A percentile compares a stretch with the other conserved stretches of the same genome.
These are phyloP conservation scores for Tagetes erecta DNA, from an alignment of 129 eudicot genomes.

Conservation along the genomic window DNA sequence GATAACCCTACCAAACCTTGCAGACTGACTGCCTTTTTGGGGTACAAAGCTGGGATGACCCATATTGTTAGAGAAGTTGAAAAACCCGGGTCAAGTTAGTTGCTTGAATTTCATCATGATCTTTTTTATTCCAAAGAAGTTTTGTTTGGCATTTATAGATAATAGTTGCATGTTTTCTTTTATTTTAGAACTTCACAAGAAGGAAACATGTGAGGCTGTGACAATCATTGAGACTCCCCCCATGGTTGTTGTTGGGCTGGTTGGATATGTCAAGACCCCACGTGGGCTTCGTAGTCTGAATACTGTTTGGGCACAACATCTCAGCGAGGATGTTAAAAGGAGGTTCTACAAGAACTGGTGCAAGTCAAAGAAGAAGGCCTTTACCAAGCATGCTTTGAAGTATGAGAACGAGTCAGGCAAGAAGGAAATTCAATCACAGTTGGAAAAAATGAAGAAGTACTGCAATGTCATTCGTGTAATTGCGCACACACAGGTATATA, in stretches of 20 bases:
- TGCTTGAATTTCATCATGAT: neutral
- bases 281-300: slow-evolving; percentile 57
- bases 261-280: slow-evolving; percentile 62
- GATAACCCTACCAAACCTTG: slow-evolving; percentile 61
- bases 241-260: slow-evolving; percentile 60
- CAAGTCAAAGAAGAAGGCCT: slow-evolving; percentile 59
- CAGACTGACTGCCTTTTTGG: slow-evolving; percentile 59
- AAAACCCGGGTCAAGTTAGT: slow-evolving; percentile 74
- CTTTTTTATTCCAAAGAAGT: neutral
- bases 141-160: neutral
- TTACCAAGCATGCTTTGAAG: slow-evolving; percentile 44
- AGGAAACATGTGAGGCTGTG: slow-evolving; percentile 68
- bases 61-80: slow-evolving; percentile 68
- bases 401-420: slow-evolving; percentile 47
- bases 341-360: slow-evolving; percentile 65
- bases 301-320: slow-evolving; percentile 68
- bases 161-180: neutral
- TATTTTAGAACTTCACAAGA: slow-evolving; percentile 58
- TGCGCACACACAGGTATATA: slow-evolving; percentile 59
- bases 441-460: slow-evolving; percentile 64
- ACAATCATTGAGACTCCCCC: slow-evolving; percentile 61
- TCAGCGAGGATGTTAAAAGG: slow-evolving; percentile 57
- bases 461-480: slow-evolving; percentile 58
- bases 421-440: slow-evolving; percentile 49
- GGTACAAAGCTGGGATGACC: slow-evolving; percentile 81